Evolutionary conservation across 805 yeast species (phyloP).

Genomic region (Metschnikowia borealis): DNA sequence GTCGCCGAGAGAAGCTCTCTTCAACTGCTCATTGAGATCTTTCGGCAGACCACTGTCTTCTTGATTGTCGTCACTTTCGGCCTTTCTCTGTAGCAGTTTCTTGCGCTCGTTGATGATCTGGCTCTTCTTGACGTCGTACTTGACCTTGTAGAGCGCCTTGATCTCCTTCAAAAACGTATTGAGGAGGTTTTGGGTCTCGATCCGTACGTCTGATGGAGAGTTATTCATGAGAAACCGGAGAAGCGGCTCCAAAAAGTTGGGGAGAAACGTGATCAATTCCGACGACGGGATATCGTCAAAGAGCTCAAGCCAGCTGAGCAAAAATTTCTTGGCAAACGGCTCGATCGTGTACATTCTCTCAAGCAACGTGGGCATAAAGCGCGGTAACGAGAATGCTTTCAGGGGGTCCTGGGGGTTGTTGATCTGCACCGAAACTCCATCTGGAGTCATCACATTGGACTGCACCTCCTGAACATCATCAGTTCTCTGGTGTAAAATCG

Average conservation of each 20-base stretch:
- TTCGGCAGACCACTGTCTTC: background rate
- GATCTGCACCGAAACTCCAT: slow-evolving; percentile 58
- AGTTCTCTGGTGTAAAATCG: slow-evolving; percentile 54
- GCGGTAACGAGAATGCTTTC: slow-evolving; percentile 75
- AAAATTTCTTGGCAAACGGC: slow-evolving; percentile 86
- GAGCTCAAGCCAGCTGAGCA: slow-evolving; percentile 92
- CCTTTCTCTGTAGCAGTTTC: slow-evolving; percentile 1
- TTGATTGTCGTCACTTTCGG: background rate
- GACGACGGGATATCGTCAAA: slow-evolving; percentile 89
- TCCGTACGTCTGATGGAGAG: slow-evolving; percentile 80
- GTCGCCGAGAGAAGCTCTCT: background rate
- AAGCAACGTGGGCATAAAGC: slow-evolving; percentile 84
- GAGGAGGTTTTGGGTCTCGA: slow-evolving; percentile 75
- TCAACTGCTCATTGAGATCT: background rate
- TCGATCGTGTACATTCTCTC: slow-evolving; percentile 91
- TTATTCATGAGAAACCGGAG: slow-evolving; percentile 71
- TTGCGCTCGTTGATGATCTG: slow-evolving; percentile 19
- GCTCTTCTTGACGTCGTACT: slow-evolving; percentile 41
- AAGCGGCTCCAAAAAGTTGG: slow-evolving; percentile 83
- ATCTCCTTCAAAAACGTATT: slow-evolving; percentile 77
- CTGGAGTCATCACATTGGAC: slow-evolving; percentile 46
- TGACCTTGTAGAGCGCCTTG: slow-evolving; percentile 67
- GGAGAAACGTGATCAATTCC: slow-evolving; percentile 80
- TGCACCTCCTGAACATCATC: slow-evolving; percentile 27
- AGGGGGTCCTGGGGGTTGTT: slow-evolving; percentile 56